Percentiles rank a stretch among this genome's conserved stretches.
Conservation (phyloP, 2,329 filamentous ascomycete genomes). For the Fusarium poae region DNA sequence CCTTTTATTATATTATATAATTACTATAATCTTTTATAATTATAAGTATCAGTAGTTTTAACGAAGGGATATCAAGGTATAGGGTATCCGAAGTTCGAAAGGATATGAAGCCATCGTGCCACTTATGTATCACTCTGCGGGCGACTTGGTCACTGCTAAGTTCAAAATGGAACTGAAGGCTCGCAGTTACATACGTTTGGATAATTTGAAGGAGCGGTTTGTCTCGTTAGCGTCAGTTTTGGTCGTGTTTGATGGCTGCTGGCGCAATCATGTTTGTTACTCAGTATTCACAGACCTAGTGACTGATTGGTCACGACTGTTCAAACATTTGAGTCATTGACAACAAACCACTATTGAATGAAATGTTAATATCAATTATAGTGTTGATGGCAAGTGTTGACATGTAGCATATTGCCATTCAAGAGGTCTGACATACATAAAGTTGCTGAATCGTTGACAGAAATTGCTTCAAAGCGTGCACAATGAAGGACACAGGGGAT, state of each 20-base stretch:
- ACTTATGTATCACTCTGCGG: background rate
- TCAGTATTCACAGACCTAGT: background rate
- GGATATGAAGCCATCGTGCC: background rate
- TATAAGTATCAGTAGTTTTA: too few species aligned
- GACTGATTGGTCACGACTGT: background rate
- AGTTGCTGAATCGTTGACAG: background rate
- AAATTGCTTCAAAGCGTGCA: background rate
- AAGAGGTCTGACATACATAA: background rate
- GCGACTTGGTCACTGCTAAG: background rate
- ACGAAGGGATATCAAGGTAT: conserved; percentile 7
- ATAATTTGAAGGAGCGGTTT: background rate
- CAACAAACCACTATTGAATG: background rate
- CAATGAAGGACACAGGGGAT: background rate
- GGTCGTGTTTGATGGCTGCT: background rate
- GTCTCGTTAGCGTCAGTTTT: too few species aligned
- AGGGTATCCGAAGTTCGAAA: conserved; percentile 28
- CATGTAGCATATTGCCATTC: background rate
- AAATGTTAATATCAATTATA: fast-evolving
- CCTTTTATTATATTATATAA: too few species aligned
- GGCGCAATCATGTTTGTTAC: too few species aligned
- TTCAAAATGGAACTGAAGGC: too few species aligned
- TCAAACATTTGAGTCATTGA: background rate
- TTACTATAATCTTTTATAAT: too few species aligned
- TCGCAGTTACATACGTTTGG: fast-evolving
- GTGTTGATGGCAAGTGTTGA: too few species aligned